Percentiles rank a stretch among this genome's conserved stretches.
These are phyloP conservation scores for Fraxinus nigra DNA, from an alignment of 305 asterid species.

Conservation along the genomic window DNA sequence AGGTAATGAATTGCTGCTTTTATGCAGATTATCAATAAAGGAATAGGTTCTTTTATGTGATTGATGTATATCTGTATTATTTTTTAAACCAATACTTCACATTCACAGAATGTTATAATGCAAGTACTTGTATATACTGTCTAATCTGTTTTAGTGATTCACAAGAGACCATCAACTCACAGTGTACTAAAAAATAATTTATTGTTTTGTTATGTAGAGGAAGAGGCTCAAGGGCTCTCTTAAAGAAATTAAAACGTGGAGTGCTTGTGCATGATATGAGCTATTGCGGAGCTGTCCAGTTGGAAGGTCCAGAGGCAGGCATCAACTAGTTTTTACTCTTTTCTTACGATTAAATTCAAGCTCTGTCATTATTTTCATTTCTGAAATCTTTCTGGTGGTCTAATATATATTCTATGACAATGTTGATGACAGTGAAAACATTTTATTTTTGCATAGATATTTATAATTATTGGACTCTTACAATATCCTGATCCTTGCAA, in stretches of 20 bases:
- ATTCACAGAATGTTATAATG: background rate
- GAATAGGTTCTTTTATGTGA: background rate
- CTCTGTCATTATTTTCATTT: background rate
- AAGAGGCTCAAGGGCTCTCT: slow-evolving; percentile 80
- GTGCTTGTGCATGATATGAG: slow-evolving; percentile 84
- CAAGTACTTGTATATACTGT: background rate
- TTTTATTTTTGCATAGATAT: background rate
- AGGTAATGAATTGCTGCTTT: slow-evolving; percentile 44
- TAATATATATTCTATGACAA: background rate
- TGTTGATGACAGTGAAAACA: background rate
- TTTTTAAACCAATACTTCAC: background rate
- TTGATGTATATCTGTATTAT: background rate
- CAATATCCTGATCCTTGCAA: slow-evolving; percentile 5
- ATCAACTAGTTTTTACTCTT: slow-evolving; percentile 17
- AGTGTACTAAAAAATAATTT: background rate
- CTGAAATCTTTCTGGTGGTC: background rate
- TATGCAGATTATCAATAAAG: background rate
- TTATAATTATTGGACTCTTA: slow-evolving; percentile 7
- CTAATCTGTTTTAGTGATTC: slow-evolving; percentile 2
- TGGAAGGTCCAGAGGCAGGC: slow-evolving; percentile 79
- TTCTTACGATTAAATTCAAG: background rate
- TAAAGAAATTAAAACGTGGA: slow-evolving; percentile 59
- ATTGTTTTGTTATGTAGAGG: slow-evolving; percentile 57
- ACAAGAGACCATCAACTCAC: background rate
- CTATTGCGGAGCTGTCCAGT: slow-evolving; percentile 58